A percentile compares a stretch with the other conserved stretches of the same genome.
Evolutionary conservation across 805 yeast genomes (phyloP).

Genomic region (Schizosaccharomyces lindneri): DNA sequence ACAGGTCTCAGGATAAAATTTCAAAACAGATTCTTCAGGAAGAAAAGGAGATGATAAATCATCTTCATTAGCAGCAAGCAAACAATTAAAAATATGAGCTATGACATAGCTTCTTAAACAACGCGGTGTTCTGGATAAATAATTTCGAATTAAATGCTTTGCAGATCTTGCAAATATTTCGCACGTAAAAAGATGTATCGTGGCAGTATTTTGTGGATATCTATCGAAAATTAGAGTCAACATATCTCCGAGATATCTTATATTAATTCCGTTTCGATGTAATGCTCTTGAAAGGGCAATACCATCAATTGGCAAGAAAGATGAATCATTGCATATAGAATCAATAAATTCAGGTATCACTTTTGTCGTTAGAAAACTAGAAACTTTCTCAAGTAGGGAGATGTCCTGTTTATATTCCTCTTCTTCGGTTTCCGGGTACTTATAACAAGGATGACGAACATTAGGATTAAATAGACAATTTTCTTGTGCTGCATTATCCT

Average conservation of each 20-base stretch:
- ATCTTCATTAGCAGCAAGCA: not conserved
- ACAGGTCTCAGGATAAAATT: not conserved
- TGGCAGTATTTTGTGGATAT: constrained; percentile 11
- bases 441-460: constrained; percentile 5
- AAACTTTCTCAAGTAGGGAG: constrained; percentile 41
- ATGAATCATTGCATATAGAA: constrained; percentile 25
- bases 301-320: constrained; percentile 58
- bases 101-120: not conserved
- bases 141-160: constrained; percentile 30
- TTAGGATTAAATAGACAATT: constrained; percentile 54
- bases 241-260: constrained; percentile 61
- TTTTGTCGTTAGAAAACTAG: constrained; percentile 31
- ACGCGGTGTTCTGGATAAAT: not conserved
- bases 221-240: constrained; percentile 17
- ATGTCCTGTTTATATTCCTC: constrained; percentile 25
- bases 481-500: too few species aligned
- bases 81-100: not conserved
- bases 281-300: constrained; percentile 37
- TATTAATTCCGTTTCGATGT: constrained; percentile 65
- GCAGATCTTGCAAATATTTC: constrained; percentile 64
- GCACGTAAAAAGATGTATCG: constrained; percentile 18
- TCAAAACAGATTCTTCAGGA: not conserved
- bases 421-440: not conserved
- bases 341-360: constrained; percentile 39
- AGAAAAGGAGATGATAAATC: not conserved